Evolutionary conservation across 345 rosid species (phyloP), one percentile per base, ranked within the genome.

Genomic region (Linum tenue): DNA sequence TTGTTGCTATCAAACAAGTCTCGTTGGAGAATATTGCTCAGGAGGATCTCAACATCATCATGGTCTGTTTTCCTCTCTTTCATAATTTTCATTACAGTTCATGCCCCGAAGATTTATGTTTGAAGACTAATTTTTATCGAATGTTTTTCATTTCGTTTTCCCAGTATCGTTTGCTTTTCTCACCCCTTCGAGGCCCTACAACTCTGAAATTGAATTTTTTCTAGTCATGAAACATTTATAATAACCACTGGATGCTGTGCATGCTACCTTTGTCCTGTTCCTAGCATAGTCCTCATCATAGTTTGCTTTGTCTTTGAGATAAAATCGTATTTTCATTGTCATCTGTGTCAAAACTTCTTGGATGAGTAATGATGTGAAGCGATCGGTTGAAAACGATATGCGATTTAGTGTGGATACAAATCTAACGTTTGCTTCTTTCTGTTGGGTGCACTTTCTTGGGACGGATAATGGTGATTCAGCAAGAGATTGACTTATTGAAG

Each of bases 401-500:
- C 14, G 0, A 9, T 48, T 9, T 48, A 48, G 2, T 43, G 50
- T 22, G 10, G 3, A 3, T 43, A 5, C 2, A 43, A 43, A 43
- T 67, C 83, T 82, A 66, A 84, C 71, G 67, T 14, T 65, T 72
- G 76, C 55, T 55, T 72, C 22, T 75, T 70, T 76, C 69, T 61
- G 76, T 64, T 78, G 69, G 64, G 31, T 74, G 39, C 31, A 36
- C 60, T 71, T 71, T 61, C 39, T 40, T 66, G 48, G 62, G 63
- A 67, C 82, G 81, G 72, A 70, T 31, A 14, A 69, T 67, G 64
- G 57, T 70, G 66, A 39, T 74, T 72, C 92, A 95, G 99, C 99
- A 91, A 95, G 99, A 95, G 78, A 95, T 95, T 75, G 99, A 95
- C 79, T 73, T 94, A 65, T 73, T 94, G 74, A 94, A 94, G 99